These are phyloP conservation scores for Cenchrus purpureus DNA, from an alignment of 176 grass and related monocot species.

Conservation along the genomic window DNA sequence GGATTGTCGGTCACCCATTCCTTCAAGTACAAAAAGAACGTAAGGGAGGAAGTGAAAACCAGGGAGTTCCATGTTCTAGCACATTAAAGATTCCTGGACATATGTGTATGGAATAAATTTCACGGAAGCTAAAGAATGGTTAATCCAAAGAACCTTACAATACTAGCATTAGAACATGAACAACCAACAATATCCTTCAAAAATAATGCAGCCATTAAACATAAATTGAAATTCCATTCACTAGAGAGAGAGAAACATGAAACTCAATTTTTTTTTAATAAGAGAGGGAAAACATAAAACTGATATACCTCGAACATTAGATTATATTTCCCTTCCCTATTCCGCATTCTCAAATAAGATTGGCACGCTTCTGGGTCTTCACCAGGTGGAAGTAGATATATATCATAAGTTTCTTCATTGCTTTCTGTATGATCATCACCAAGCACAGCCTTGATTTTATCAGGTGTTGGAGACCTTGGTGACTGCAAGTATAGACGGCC, in stretches of 20 bases:
- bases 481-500: slow-evolving; percentile 58
- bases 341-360: slow-evolving; percentile 97
- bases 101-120: slow-evolving; percentile 23
- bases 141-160: slow-evolving; percentile 7
- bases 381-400: slow-evolving; percentile 96
- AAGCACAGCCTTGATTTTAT: slow-evolving; percentile 85
- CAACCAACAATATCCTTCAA: background rate
- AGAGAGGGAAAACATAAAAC: slow-evolving; percentile 14
- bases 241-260: background rate
- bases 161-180: slow-evolving; percentile 8
- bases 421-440: slow-evolving; percentile 74
- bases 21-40: slow-evolving; percentile 50
- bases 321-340: slow-evolving; percentile 98
- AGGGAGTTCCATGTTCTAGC: slow-evolving; percentile 12
- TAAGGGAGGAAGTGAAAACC: slow-evolving; percentile 25
- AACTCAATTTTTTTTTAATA: background rate
- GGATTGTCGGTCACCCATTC: slow-evolving; percentile 96
- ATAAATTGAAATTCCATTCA: slow-evolving; percentile 9
- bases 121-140: background rate
- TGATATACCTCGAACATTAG: slow-evolving; percentile 94
- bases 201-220: slow-evolving; percentile 12
- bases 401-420: slow-evolving; percentile 95
- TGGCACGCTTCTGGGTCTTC: slow-evolving; percentile 98
- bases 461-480: slow-evolving; percentile 53
- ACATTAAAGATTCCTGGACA: slow-evolving; percentile 20